Evolutionary conservation across 306 rosid genomes (phyloP).

Genomic region (Leucaena leucocephala): DNA sequence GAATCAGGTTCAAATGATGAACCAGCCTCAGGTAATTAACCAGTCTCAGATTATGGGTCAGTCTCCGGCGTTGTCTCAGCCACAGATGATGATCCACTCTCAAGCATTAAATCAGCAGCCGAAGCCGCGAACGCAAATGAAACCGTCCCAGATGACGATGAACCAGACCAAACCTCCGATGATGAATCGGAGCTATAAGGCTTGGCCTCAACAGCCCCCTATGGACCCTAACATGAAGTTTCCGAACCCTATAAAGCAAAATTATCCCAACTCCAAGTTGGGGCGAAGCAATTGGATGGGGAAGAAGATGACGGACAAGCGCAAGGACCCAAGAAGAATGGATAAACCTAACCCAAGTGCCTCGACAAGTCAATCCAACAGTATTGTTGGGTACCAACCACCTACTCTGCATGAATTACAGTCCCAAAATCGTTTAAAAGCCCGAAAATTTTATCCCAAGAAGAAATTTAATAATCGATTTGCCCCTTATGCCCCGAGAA

Average conservation of each 20-base stretch:
- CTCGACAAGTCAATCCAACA: conserved; percentile 28
- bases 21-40: conserved; percentile 48
- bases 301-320: conserved; percentile 65
- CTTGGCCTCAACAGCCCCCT: conserved; percentile 52
- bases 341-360: conserved; percentile 42
- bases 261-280: conserved; percentile 28
- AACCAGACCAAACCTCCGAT: conserved; percentile 50
- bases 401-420: conserved; percentile 82
- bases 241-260: conserved; percentile 50
- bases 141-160: conserved; percentile 49
- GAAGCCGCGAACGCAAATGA: conserved; percentile 42
- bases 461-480: conserved; percentile 80
- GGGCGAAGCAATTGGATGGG: conserved; percentile 87
- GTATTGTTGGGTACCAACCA: conserved; percentile 53
- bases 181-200: conserved; percentile 55
- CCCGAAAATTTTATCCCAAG: conserved; percentile 81
- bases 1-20: conserved; percentile 53
- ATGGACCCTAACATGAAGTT: conserved; percentile 52
- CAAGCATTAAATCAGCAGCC: conserved; percentile 44
- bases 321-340: conserved; percentile 64
- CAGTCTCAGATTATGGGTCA: conserved; percentile 38
- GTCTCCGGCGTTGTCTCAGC: conserved; percentile 35
- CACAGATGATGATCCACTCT: conserved; percentile 43
- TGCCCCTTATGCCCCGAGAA: conserved; percentile 96
- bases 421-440: conserved; percentile 86